Evolutionary conservation across 768 basidiomycete species (phyloP), one percentile per base, ranked within the genome.

Genomic region (Panaeolus cyanescens): DNA sequence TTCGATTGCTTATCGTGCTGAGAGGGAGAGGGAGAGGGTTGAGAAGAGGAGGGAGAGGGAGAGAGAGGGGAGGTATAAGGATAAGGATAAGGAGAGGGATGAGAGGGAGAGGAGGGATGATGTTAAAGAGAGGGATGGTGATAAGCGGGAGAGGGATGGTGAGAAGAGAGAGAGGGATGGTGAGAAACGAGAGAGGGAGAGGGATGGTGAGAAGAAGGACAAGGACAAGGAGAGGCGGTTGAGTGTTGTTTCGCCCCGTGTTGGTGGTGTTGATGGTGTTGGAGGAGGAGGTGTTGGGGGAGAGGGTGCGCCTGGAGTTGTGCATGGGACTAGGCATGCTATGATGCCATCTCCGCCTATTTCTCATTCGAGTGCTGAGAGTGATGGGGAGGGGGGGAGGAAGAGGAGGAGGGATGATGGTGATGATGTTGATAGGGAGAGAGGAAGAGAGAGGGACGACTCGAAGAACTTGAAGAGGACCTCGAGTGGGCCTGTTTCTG

Each of bases 361-460:
- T 50, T 50, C 45, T 30, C 45, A 50, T 28, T 50, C 45, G 45
- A 50, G 45, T 50, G 45, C 45, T 7, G 45, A 50, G 45, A 50
- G 45, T 28, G 45, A 50, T 50, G 25, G 25, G 22, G 45, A 50
- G 45, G 45, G 45, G 25, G 30, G 25, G 25, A 50, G 45, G 45
- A 50, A 50, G 45, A 50, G 45, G 45, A 5, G 45, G 25, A 28
- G 45, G 25, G 45, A 50, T 13, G 45, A 50, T 28, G 45, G 30
- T 50, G 45, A 50, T 20, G 42, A 45, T 19, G 33, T 7, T 34
- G 33, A 7, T 34, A 34, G 33, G 13, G 33, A 34, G 33, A 34
- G 33, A 13, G 4, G 9, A 2, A 45, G 10, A 6, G 42, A 45
- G 12, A 10, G 22, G 22, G 40, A 42, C 1, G 40, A 8, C 19